These are phyloP conservation scores for Neurospora sp. DNA, from an alignment of 495 filamentous ascomycete genomes.

Conservation along the genomic window DNA sequence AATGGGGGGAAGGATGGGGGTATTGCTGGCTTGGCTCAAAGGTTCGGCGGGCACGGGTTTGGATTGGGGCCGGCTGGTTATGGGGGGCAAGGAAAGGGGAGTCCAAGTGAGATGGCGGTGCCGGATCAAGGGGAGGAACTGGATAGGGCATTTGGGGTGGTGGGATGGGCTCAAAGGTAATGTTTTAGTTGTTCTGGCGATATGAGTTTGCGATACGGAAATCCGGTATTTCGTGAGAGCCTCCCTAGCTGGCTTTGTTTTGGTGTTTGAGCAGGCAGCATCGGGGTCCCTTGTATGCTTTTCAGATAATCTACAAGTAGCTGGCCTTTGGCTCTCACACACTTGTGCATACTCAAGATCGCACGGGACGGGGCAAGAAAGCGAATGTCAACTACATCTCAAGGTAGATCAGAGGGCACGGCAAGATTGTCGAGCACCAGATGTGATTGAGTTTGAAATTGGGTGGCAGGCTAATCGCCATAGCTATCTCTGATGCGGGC, in stretches of 20 bases:
- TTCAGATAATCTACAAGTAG: background rate
- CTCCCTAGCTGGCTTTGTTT: background rate
- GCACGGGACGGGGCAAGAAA: background rate
- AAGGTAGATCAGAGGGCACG: background rate
- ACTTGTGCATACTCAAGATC: background rate
- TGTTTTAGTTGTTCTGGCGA: background rate
- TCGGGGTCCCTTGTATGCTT: background rate
- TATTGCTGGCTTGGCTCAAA: background rate
- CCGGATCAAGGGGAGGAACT: constrained; percentile 64
- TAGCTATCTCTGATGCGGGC: background rate
- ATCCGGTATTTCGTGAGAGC: background rate
- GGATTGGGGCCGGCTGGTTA: background rate
- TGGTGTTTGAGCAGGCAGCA: background rate
- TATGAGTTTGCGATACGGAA: background rate
- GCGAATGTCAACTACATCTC: background rate
- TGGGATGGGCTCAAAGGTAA: constrained; percentile 26
- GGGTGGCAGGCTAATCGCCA: no score
- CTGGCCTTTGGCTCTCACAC: background rate
- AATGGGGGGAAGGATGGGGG: constrained; percentile 4
- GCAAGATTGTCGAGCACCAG: background rate
- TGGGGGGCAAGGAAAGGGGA: constrained; percentile 22
- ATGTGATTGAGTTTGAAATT: background rate
- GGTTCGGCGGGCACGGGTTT: background rate
- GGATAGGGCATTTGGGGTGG: constrained; percentile 77
- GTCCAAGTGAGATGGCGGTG: constrained; percentile 36